phyloP scores from a whole-genome alignment of 2,329 filamentous ascomycete species.

The Juglanconis juglandina region DNA sequence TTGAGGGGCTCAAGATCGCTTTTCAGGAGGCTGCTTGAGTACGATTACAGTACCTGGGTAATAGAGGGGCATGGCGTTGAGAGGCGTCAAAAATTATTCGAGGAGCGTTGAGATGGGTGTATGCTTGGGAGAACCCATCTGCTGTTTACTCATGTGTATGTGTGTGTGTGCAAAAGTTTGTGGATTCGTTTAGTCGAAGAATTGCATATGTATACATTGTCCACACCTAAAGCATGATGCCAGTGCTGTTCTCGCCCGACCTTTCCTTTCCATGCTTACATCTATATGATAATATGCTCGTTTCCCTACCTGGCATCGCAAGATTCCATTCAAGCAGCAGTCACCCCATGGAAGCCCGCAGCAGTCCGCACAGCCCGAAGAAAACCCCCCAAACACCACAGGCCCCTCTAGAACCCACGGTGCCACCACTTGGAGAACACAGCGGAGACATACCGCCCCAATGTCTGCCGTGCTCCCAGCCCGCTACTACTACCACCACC shows the following conservation, averaged over 20 bases:
- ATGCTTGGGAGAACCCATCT: neutral
- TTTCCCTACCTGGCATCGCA: too few species aligned
- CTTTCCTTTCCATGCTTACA: too few species aligned
- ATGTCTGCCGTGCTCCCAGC: neutral
- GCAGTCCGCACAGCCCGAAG: neutral
- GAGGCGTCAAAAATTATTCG: neutral
- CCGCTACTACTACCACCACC: neutral
- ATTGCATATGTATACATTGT: too few species aligned
- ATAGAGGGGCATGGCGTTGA: neutral
- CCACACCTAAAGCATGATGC: too few species aligned
- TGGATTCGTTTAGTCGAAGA: too few species aligned
- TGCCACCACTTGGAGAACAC: conserved; percentile 16
- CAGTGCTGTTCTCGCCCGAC: too few species aligned
- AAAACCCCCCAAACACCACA: neutral
- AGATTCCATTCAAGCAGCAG: neutral
- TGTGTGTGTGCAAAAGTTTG: too few species aligned
- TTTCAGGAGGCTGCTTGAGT: conserved; percentile 47
- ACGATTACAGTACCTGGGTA: neutral
- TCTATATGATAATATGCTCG: too few species aligned
- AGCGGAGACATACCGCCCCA: conserved; percentile 19
- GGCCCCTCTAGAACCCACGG: neutral
- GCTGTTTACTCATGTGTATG: neutral
- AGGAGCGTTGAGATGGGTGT: neutral
- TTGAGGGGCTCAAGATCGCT: conserved; percentile 61
- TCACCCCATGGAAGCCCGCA: neutral